Conservation (phyloP, 2,329 filamentous ascomycete species). For the Phoma sp. region DNA sequence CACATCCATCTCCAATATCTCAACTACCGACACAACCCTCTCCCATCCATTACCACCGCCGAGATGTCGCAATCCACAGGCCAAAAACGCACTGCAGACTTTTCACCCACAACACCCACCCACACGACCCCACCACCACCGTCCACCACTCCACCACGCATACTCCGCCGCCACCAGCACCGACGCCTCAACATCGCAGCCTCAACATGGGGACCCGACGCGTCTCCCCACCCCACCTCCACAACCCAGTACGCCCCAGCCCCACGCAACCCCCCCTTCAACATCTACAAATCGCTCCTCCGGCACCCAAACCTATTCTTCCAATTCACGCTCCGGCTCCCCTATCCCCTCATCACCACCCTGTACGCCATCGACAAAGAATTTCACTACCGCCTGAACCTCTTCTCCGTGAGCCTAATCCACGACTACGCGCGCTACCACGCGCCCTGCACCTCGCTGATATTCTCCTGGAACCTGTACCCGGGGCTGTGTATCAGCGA, state of each 20-base stretch:
- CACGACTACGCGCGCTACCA: conserved; percentile 60
- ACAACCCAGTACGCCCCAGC: not conserved
- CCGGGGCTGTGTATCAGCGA: conserved; percentile 64
- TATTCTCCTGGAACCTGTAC: conserved; percentile 70
- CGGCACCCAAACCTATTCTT: conserved; percentile 47
- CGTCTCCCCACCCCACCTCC: not conserved
- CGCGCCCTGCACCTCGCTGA: conserved; percentile 61
- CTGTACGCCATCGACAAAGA: conserved; percentile 50
- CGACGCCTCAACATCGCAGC: conserved; percentile 32
- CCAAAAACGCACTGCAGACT: conserved; percentile 31
- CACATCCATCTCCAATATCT: not conserved
- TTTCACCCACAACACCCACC: not conserved
- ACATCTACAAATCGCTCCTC: conserved; percentile 44
- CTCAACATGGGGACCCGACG: conserved; percentile 25
- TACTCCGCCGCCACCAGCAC: conserved; percentile 33
- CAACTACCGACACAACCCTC: not conserved
- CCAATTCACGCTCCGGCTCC: conserved; percentile 38
- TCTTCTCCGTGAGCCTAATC: conserved; percentile 64
- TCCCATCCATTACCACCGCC: not conserved
- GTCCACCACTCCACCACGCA: conserved; percentile 9
- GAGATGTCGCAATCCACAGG: conserved; percentile 8
- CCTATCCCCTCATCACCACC: conserved; percentile 28
- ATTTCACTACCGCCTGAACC: conserved; percentile 49
- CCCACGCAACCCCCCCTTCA: conserved; percentile 28
- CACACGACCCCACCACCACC: not conserved